A percentile compares a stretch with the other conserved stretches of the same genome.
phyloP scores from a whole-genome alignment of 2,329 filamentous ascomycete species.

The Arthroderma uncinatum region DNA sequence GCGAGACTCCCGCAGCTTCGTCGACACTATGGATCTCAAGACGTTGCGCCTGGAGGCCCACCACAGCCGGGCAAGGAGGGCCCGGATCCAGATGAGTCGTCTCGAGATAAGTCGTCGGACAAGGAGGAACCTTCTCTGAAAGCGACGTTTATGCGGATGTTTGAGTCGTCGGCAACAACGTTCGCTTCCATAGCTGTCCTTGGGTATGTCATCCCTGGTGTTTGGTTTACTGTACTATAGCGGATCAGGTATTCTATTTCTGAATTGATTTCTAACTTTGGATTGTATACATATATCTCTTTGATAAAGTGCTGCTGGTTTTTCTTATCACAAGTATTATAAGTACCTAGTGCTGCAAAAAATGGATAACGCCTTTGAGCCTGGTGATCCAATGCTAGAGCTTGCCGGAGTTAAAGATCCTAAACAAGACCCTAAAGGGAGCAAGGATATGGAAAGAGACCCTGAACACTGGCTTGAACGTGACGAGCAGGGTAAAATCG shows the following conservation, averaged over 20 bases:
- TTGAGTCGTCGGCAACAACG: constrained; percentile 63
- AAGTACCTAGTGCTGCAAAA: constrained; percentile 85
- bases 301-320: constrained; percentile 47
- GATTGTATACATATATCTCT: background rate
- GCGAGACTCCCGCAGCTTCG: constrained; percentile 5
- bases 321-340: constrained; percentile 71
- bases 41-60: constrained; percentile 11
- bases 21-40: constrained; percentile 14
- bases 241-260: background rate
- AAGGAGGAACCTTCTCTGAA: constrained; percentile 24
- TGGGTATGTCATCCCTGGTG: constrained; percentile 43
- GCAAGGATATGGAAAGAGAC: constrained; percentile 19
- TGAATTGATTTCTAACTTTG: constrained; percentile 10
- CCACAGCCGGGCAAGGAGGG: constrained; percentile 11
- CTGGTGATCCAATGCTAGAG: constrained; percentile 80
- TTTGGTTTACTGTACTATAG: constrained; percentile 20
- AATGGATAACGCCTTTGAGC: constrained; percentile 82
- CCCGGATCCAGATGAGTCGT: constrained; percentile 21
- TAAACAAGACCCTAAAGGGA: constrained; percentile 28
- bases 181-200: constrained; percentile 63
- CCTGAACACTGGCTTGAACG: constrained; percentile 68
- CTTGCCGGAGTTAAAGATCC: constrained; percentile 49
- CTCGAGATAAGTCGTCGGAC: constrained; percentile 18
- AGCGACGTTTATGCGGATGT: constrained; percentile 48
- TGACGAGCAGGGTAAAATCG: constrained; percentile 68